These are phyloP conservation scores for Balansia obtecta DNA, from an alignment of 2,329 filamentous ascomycete genomes.

Conservation along the genomic window DNA sequence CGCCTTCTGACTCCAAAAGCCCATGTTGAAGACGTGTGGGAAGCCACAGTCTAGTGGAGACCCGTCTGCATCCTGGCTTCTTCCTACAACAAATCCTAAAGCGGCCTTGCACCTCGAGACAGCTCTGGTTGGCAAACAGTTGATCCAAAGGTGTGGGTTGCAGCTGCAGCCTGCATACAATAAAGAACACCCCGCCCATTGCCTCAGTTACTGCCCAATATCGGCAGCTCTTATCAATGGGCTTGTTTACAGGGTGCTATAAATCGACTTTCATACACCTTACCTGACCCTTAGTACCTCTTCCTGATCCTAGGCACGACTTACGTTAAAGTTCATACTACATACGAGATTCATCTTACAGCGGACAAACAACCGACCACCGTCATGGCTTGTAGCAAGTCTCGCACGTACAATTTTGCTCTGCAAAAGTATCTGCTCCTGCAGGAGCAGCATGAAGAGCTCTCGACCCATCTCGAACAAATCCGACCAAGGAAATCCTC, in stretches of 20 bases:
- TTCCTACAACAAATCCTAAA: conserved; percentile 3
- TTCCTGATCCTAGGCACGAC: neutral
- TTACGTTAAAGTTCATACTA: neutral
- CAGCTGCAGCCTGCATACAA: conserved; percentile 5
- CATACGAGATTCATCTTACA: neutral
- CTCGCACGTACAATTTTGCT: conserved; percentile 30
- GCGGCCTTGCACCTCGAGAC: neutral
- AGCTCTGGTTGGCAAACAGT: conserved; percentile 6
- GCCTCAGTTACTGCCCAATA: conserved; percentile 4
- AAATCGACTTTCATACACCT: conserved; percentile 2
- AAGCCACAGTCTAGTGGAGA: neutral
- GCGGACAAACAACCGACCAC: neutral
- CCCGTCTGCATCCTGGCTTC: neutral
- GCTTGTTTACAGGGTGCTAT: conserved; percentile 6
- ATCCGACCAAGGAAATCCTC: conserved; percentile 30
- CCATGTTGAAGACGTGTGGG: neutral
- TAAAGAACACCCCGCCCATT: conserved; percentile 1
- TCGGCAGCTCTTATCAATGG: neutral
- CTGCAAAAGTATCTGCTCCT: conserved; percentile 43
- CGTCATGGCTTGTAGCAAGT: conserved; percentile 17
- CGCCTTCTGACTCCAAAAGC: neutral
- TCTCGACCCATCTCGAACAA: conserved; percentile 37
- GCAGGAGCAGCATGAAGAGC: conserved; percentile 40
- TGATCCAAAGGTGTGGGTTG: conserved; percentile 1
- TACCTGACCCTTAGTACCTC: neutral